Conservation (phyloP, 78 protist species). For the Protostelium mycophagum region DNA sequence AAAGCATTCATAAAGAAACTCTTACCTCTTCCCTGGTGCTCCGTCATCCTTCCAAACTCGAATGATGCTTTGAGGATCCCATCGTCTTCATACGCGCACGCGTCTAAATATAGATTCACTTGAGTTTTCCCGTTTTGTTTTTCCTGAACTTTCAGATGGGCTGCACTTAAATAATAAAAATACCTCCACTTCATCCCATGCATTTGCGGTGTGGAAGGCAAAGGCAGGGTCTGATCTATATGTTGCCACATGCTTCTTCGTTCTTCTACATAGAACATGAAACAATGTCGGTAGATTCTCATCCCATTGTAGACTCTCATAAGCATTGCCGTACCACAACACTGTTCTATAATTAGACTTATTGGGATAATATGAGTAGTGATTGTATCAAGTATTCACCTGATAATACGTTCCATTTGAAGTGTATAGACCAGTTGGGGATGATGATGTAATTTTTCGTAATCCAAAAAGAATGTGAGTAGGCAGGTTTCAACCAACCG, state of each 20-base stretch:
- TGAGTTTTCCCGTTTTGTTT: not conserved
- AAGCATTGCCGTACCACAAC: not conserved
- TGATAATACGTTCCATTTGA: not conserved
- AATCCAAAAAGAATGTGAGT: not conserved
- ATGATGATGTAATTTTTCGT: not conserved
- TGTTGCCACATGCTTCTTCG: not conserved
- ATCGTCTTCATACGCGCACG: not conserved
- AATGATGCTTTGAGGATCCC: not conserved
- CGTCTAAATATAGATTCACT: not conserved
- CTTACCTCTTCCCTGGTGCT: not conserved
- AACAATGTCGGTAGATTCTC: not conserved
- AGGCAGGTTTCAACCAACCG: not conserved
- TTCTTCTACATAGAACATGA: not conserved
- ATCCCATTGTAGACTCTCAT: not conserved
- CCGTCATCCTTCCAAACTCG: not conserved
- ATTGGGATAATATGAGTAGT: no score
- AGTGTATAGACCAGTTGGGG: not conserved
- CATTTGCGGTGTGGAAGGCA: not conserved
- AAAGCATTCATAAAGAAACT: no score
- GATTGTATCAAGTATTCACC: no score
- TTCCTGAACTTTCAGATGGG: not conserved
- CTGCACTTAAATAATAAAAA: not conserved
- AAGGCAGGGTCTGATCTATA: not conserved
- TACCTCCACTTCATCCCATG: not conserved
- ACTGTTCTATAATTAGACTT: no score